Evolutionary conservation across 2,329 filamentous ascomycete genomes (phyloP).

Genomic region (Dothiorella sarmentorum): DNA sequence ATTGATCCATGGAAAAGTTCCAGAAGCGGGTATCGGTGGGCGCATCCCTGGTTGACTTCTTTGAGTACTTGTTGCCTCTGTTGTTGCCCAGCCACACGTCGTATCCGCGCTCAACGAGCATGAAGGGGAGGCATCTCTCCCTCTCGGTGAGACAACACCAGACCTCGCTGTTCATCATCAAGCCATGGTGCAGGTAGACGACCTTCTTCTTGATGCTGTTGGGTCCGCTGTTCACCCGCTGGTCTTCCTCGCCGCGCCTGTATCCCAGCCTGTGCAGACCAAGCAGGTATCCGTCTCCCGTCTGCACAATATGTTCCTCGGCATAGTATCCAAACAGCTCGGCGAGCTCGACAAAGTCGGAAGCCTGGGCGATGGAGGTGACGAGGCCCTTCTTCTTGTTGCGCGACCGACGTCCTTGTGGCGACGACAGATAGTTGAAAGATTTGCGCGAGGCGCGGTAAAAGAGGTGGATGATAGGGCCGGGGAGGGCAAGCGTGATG

Average conservation of each 20-base stretch:
- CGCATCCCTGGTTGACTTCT: slow-evolving; percentile 77
- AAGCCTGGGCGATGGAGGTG: slow-evolving; percentile 74
- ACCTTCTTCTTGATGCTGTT: slow-evolving; percentile 74
- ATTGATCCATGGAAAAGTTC: slow-evolving; percentile 98
- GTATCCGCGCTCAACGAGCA: slow-evolving; percentile 83
- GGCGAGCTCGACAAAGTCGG: slow-evolving; percentile 94
- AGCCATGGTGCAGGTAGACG: slow-evolving; percentile 89
- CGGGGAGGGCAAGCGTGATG: slow-evolving; percentile 81
- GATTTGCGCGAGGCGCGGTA: slow-evolving; percentile 77
- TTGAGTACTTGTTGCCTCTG: slow-evolving; percentile 97
- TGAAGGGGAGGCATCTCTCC: slow-evolving; percentile 81
- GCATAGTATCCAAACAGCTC: slow-evolving; percentile 86
- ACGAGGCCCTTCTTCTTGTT: slow-evolving; percentile 71
- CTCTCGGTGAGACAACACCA: slow-evolving; percentile 92
- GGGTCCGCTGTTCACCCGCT: slow-evolving; percentile 69
- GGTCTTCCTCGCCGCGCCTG: slow-evolving; percentile 75
- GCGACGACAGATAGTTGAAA: slow-evolving; percentile 75
- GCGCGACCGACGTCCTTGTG: slow-evolving; percentile 64
- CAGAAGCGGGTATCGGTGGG: slow-evolving; percentile 79
- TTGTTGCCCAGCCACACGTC: slow-evolving; percentile 99
- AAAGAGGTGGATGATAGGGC: slow-evolving; percentile 74
- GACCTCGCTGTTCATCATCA: slow-evolving; percentile 98
- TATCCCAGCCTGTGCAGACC: slow-evolving; percentile 85
- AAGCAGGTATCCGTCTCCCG: slow-evolving; percentile 86
- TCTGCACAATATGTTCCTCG: slow-evolving; percentile 95